Percentiles rank a stretch among this genome's conserved stretches.
Evolutionary conservation across 179 eudicot species (phyloP).

Genomic region (Silene noctiflora): DNA sequence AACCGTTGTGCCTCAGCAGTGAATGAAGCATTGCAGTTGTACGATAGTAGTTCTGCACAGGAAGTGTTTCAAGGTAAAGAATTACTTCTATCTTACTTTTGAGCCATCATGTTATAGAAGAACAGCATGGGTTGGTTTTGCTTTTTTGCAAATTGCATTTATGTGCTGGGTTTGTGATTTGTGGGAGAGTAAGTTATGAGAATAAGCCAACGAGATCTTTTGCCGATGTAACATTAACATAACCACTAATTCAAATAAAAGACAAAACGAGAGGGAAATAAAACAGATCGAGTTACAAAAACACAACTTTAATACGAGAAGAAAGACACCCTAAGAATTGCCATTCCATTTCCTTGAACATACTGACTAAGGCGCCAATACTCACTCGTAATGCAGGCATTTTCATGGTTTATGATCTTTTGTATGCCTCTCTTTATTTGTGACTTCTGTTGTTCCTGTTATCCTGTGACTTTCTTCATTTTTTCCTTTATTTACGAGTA

Average conservation of each 20-base stretch:
- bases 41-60: constrained; percentile 39
- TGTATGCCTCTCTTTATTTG: neutral
- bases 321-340: neutral
- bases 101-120: constrained; percentile 3
- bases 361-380: neutral
- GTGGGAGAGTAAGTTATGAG: neutral
- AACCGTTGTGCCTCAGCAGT: constrained; percentile 41
- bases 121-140: constrained; percentile 1
- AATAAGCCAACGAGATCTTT: neutral
- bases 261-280: no score
- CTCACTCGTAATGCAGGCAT: no score
- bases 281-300: neutral
- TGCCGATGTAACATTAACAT: no score
- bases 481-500: no score
- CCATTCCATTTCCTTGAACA: neutral
- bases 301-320: neutral
- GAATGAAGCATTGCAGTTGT: constrained; percentile 55
- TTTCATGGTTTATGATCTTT: neutral
- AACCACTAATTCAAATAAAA: no score
- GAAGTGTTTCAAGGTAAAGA: constrained; percentile 62
- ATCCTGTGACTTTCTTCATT: neutral
- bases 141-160: neutral
- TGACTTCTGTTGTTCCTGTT: neutral
- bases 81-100: neutral
- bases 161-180: neutral